Evolutionary conservation across 2,329 filamentous ascomycete genomes (phyloP), one percentile per base, ranked within the genome.

Genomic region (Lasiodiplodia theobromae): DNA sequence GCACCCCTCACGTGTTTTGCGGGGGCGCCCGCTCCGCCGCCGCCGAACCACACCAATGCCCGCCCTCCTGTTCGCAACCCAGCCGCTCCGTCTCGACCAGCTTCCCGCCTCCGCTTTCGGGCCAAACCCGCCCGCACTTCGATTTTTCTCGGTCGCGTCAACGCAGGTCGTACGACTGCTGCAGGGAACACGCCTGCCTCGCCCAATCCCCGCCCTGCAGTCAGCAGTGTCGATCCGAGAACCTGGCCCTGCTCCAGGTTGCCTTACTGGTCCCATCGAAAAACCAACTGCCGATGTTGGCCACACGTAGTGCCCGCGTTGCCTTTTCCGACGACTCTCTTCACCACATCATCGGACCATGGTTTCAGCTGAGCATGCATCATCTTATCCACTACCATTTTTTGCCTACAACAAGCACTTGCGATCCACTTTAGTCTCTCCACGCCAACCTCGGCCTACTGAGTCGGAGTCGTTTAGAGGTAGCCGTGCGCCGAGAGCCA

Each of bases 401-500:
- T 57, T 31, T n/a, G 47, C 25, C 31, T 62, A n/a, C 60, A 18
- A n/a, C 60, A 18, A 5, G 2, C 44, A 12, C 7, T 47, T 47
- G 40, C 40, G 18, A 10, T 64, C 60, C 60, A 64, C 60, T 64
- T 52, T 52, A 64, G 60, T 64, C 60, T 64, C 60, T 64, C 60
- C 60, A 64, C 60, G 60, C 23, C 57, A 25, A 28, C 40, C 54
- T 8, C n/a, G n/a, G n/a, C n/a, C n/a, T n/a, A n/a, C n/a, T n/a
- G n/a, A n/a, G n/a, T n/a, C n/a, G n/a, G n/a, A n/a, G 54, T 57
- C 14, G 49, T 51, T 49, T 64, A 60, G 37, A 69, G 53, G 34
- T 92, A 92, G 1, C 84, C 85, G 77, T 90, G 85, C 28, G 83
- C 82, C 71, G 80, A 82, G 73, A 98, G 82, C 94, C 95, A 98